Evolutionary conservation across 1,284 basidiomycete species (phyloP).

Genomic region (Rhodofomes roseus): DNA sequence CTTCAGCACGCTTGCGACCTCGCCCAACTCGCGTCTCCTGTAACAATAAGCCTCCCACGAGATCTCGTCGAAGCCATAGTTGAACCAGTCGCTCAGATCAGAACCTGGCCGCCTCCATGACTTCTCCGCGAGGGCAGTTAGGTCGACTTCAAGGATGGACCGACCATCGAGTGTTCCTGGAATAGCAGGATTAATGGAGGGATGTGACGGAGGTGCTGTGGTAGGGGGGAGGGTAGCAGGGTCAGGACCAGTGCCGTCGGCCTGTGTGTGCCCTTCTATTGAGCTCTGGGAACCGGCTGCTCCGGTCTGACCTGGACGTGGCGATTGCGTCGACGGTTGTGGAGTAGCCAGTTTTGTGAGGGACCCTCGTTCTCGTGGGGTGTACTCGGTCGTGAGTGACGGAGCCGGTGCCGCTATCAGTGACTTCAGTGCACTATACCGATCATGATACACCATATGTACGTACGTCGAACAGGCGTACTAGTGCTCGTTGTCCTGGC

Average conservation of each 20-base stretch:
- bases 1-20: conserved; percentile 74
- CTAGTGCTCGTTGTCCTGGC: conserved; percentile 30
- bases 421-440: not conserved
- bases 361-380: conserved; percentile 71
- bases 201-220: conserved; percentile 70
- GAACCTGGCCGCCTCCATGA: conserved; percentile 92
- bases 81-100: conserved; percentile 97
- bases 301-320: conserved; percentile 26
- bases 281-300: conserved; percentile 18
- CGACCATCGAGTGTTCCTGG: conserved; percentile 73
- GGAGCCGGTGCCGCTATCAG: conserved; percentile 40
- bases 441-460: not conserved
- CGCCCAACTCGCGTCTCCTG: conserved; percentile 78
- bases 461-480: conserved; percentile 39
- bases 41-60: conserved; percentile 93
- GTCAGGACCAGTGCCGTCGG: conserved; percentile 43
- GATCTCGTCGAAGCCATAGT: conserved; percentile 98
- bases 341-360: conserved; percentile 25
- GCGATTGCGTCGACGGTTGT: conserved; percentile 21
- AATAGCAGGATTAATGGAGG: conserved; percentile 65
- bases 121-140: conserved; percentile 80
- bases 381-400: conserved; percentile 87
- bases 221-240: conserved; percentile 59
- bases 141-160: conserved; percentile 87
- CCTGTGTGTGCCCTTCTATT: conserved; percentile 20